phyloP scores from a whole-genome alignment of 208 protist genomes.

The Trypanosoma platydactyli region DNA sequence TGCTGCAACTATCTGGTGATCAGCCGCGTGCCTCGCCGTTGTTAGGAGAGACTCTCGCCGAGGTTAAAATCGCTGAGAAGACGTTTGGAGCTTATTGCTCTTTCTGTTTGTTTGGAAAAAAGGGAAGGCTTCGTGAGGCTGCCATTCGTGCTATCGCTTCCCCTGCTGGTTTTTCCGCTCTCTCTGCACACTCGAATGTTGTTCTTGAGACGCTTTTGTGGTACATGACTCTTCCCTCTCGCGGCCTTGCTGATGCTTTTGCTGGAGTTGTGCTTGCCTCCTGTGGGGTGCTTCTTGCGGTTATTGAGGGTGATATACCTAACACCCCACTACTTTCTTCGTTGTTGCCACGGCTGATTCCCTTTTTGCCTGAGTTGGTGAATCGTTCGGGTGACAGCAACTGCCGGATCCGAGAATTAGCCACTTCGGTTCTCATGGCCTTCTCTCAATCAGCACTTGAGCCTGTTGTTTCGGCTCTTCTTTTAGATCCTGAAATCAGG shows the following conservation, averaged over 20 bases:
- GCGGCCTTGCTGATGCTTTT: conserved; percentile 70
- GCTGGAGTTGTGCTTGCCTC: conserved; percentile 64
- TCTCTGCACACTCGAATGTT: conserved; percentile 40
- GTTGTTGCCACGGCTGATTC: conserved; percentile 22
- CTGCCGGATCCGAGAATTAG: conserved; percentile 63
- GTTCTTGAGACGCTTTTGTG: conserved; percentile 52
- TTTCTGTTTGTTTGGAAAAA: conserved; percentile 66
- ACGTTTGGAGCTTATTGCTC: conserved; percentile 74
- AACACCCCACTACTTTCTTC: conserved; percentile 27
- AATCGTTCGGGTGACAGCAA: conserved; percentile 76
- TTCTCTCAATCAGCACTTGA: conserved; percentile 59
- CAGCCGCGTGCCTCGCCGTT: conserved; percentile 37
- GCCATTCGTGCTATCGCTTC: conserved; percentile 65
- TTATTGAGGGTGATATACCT: conserved; percentile 43
- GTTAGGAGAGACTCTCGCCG: conserved; percentile 37
- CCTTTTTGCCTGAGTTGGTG: conserved; percentile 53
- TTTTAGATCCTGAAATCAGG: conserved; percentile 61
- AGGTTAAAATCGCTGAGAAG: conserved; percentile 42
- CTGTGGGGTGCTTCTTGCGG: conserved; percentile 63
- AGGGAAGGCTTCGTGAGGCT: conserved; percentile 73
- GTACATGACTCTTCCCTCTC: conserved; percentile 63
- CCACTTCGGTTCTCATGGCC: conserved; percentile 46
- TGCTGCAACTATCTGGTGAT: conserved; percentile 41
- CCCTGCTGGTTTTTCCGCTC: conserved; percentile 40
- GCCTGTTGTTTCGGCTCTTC: conserved; percentile 45